A percentile compares a stretch with the other conserved stretches of the same genome.
These are phyloP conservation scores for Populus tomentosa DNA, from an alignment of 441 rosid species.

Conservation along the genomic window DNA sequence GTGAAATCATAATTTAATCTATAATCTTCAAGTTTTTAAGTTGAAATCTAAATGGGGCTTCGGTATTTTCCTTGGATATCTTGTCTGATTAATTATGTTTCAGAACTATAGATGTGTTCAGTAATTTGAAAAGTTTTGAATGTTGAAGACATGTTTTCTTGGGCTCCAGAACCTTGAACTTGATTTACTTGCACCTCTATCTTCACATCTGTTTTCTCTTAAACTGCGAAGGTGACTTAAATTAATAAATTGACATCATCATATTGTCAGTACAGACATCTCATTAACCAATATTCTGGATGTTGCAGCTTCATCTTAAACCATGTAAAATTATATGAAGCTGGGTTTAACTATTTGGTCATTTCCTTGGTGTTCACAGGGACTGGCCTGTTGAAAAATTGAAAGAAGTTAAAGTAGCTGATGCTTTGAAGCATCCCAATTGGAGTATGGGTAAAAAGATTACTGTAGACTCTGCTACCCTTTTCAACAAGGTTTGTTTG, in stretches of 20 bases:
- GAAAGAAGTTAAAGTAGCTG: constrained; percentile 88
- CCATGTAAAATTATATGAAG: not conserved
- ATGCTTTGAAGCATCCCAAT: constrained; percentile 94
- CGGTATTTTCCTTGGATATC: not conserved
- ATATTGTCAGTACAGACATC: not conserved
- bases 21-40: constrained; percentile 7
- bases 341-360: constrained; percentile 16
- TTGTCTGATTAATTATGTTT: not conserved
- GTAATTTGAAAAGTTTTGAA: not conserved
- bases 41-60: not conserved
- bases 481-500: constrained; percentile 75
- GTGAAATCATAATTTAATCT: constrained; percentile 22
- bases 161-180: not conserved
- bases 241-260: not conserved
- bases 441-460: constrained; percentile 98
- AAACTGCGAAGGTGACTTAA: not conserved
- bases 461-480: constrained; percentile 95
- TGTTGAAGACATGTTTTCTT: not conserved
- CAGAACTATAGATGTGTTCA: not conserved
- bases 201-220: not conserved
- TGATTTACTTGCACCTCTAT: not conserved
- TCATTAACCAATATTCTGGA: no score
- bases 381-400: constrained; percentile 87
- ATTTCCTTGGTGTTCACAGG: constrained; percentile 32
- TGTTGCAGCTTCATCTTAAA: not conserved